These are phyloP conservation scores for Gloeostereum incarnatum DNA, from an alignment of 768 basidiomycete genomes.

Conservation along the genomic window DNA sequence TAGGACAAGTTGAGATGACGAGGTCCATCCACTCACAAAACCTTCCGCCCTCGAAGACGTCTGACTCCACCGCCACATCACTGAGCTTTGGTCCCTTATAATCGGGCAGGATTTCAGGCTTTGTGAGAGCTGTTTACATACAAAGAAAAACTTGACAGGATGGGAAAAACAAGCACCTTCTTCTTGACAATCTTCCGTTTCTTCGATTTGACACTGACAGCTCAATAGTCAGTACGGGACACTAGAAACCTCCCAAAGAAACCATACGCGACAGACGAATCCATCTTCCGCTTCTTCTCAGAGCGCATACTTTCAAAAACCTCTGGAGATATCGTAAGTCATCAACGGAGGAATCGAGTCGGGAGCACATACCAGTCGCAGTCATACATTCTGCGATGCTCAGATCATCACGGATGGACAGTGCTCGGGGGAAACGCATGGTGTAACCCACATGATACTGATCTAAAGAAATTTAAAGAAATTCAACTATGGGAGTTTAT, in stretches of 20 bases:
- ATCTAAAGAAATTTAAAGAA: constrained; percentile 36
- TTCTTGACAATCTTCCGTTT: constrained; percentile 45
- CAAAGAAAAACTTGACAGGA: neutral
- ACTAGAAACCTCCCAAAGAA: too few species aligned
- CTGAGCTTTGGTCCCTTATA: constrained; percentile 43
- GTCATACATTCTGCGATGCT: constrained; percentile 64
- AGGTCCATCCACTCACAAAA: constrained; percentile 52
- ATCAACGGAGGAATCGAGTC: neutral
- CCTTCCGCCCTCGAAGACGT: constrained; percentile 64
- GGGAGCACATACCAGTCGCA: constrained; percentile 38
- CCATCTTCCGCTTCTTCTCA: constrained; percentile 71
- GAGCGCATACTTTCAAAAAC: constrained; percentile 51
- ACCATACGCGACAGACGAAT: constrained; percentile 42
- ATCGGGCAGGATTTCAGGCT: constrained; percentile 19
- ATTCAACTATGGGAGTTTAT: constrained; percentile 2
- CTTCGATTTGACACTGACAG: constrained; percentile 36
- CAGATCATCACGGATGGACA: constrained; percentile 74
- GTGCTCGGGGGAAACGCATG: constrained; percentile 89
- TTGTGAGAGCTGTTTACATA: constrained; percentile 1
- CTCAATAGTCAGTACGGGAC: neutral
- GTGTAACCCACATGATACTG: constrained; percentile 82
- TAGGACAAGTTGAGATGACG: neutral
- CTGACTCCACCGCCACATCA: constrained; percentile 47
- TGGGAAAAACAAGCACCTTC: constrained; percentile 27
- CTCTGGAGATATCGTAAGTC: constrained; percentile 22